Evolutionary conservation across 2,329 filamentous ascomycete species (phyloP).

Genomic region (Gnomoniopsis smithogilvyi): DNA sequence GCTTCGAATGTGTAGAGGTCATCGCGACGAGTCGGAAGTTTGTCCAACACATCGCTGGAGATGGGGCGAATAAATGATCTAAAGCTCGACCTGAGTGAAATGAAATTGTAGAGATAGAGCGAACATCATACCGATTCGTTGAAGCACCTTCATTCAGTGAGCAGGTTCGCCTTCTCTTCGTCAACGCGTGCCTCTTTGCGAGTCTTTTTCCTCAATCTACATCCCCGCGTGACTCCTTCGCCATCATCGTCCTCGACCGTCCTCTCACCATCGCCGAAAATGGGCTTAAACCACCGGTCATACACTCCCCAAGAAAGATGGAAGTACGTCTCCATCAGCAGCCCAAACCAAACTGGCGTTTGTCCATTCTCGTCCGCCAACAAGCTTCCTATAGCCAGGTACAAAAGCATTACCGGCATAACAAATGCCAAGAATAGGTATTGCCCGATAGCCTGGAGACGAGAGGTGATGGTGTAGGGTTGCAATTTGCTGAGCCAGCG

Average conservation of each 20-base stretch:
- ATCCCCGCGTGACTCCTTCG: conserved; percentile 11
- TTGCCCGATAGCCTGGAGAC: conserved; percentile 63
- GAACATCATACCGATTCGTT: background rate
- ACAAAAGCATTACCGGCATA: conserved; percentile 56
- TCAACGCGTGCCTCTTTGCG: conserved; percentile 1
- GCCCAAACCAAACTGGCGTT: conserved; percentile 64
- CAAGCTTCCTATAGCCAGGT: conserved; percentile 46
- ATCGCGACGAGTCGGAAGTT: too few relatives aligned
- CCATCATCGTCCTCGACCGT: conserved; percentile 32
- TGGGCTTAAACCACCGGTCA: conserved; percentile 44
- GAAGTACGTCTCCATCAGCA: conserved; percentile 49
- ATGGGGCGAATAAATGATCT: background rate
- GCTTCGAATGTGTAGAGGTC: too few relatives aligned
- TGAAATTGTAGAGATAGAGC: background rate
- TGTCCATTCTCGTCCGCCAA: conserved; percentile 65
- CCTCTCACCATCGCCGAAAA: conserved; percentile 86
- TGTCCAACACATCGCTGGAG: too few relatives aligned
- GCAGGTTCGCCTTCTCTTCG: conserved; percentile 15
- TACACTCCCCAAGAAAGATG: conserved; percentile 44
- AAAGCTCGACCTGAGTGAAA: background rate
- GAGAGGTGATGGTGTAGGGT: conserved; percentile 67
- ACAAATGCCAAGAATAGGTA: conserved; percentile 53
- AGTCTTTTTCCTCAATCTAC: conserved; percentile 7
- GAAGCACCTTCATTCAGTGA: background rate
- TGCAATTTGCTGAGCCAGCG: conserved; percentile 66